Conservation (phyloP, 2,329 filamentous ascomycete species). For the Myriosclerotinia scirpicola region DNA sequence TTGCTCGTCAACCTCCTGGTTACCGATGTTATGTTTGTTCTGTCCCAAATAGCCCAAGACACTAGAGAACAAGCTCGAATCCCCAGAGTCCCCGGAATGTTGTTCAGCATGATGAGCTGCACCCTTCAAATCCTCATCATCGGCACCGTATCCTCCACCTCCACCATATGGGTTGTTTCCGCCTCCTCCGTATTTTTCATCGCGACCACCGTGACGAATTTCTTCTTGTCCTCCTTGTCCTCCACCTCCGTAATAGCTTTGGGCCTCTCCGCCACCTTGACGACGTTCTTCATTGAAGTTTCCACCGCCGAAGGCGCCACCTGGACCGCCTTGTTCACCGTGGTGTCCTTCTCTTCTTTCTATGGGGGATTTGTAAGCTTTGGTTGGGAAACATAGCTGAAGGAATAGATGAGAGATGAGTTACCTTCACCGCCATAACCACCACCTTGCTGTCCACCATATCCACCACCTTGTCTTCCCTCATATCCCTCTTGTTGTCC, state of each 20-base stretch:
- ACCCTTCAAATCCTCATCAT: slow-evolving; percentile 52
- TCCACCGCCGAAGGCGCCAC: slow-evolving; percentile 26
- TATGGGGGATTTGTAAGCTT: background rate
- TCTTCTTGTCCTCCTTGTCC: slow-evolving; percentile 19
- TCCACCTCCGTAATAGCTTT: slow-evolving; percentile 20
- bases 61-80: slow-evolving; percentile 53
- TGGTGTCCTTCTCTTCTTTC: slow-evolving; percentile 14
- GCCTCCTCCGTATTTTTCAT: slow-evolving; percentile 28
- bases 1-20: slow-evolving; percentile 59
- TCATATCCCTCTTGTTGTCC: slow-evolving; percentile 25
- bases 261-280: slow-evolving; percentile 14
- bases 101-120: slow-evolving; percentile 56
- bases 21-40: slow-evolving; percentile 50
- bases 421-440: slow-evolving; percentile 25
- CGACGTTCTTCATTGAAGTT: slow-evolving; percentile 16
- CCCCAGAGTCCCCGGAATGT: slow-evolving; percentile 52
- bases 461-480: slow-evolving; percentile 24
- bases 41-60: slow-evolving; percentile 56
- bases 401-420: background rate
- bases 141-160: slow-evolving; percentile 40
- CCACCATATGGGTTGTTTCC: slow-evolving; percentile 34
- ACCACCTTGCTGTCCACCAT: slow-evolving; percentile 22
- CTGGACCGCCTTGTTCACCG: slow-evolving; percentile 25
- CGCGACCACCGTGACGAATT: slow-evolving; percentile 25
- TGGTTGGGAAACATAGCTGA: background rate